Evolutionary conservation across 2,329 filamentous ascomycete species (phyloP).

Genomic region (Aspergillus spinulosporus): DNA sequence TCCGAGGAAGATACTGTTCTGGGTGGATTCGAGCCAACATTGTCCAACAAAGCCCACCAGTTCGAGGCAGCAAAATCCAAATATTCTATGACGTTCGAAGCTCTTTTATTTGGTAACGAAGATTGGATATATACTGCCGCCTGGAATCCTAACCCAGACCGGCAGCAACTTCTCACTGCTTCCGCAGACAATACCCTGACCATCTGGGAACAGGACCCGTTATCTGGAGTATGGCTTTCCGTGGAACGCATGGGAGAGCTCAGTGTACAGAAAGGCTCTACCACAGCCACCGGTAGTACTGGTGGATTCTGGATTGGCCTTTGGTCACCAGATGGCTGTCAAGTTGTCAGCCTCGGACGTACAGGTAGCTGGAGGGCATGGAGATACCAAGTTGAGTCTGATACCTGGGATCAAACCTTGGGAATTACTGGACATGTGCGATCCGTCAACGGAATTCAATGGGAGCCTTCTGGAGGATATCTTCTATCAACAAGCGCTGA

Average conservation of each 20-base stretch:
- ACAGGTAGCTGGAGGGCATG: constrained; percentile 93
- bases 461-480: constrained; percentile 80
- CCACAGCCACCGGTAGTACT: constrained; percentile 91
- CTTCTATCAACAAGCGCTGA: constrained; percentile 86
- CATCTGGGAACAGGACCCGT: constrained; percentile 83
- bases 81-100: constrained; percentile 88
- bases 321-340: constrained; percentile 76
- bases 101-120: constrained; percentile 88
- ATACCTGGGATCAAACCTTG: constrained; percentile 73
- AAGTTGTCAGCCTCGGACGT: constrained; percentile 78
- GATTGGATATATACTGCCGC: constrained; percentile 94
- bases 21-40: constrained; percentile 60
- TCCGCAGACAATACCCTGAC: constrained; percentile 94
- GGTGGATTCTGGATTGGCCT: constrained; percentile 96
- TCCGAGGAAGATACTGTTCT: constrained; percentile 39
- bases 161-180: constrained; percentile 75
- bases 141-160: constrained; percentile 64
- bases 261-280: constrained; percentile 90
- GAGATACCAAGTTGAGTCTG: constrained; percentile 61
- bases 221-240: constrained; percentile 89
- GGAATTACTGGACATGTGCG: constrained; percentile 82
- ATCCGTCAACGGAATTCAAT: constrained; percentile 77
- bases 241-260: constrained; percentile 86
- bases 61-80: constrained; percentile 63
- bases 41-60: constrained; percentile 86